Base-by-base conservation (phyloP, 2,329 filamentous ascomycete genomes). In the Paramyrothecium sp. region DNA sequence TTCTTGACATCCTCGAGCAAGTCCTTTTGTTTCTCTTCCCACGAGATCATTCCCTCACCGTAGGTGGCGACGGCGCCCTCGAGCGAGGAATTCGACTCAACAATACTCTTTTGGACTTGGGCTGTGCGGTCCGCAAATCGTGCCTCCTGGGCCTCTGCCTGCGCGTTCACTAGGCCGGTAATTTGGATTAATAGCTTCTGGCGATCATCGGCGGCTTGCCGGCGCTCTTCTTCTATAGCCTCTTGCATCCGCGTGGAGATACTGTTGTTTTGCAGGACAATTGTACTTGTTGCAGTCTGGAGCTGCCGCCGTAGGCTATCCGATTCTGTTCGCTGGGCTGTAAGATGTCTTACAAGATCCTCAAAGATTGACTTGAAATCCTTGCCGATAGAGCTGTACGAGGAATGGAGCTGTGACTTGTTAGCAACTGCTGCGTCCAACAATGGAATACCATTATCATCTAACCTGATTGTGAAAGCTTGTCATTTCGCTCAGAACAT, bases 301-400 rank as follows among this genome's bases (percentile, higher is more conserved):
- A 98, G 81, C 62, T 96, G 87, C 34, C 84, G 78, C 47, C 90
- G 85, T 22, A 99, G 79, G 30, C 79, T 78, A 61, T 93, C 85
- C 1, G 90, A 89, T 70, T 97, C 92, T 10, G 80, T 78, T 65
- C 89, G 90, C 69, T 98, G 94, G 11, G 86, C 80, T 41, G 86
- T 84, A 56, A 97, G 81, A 63, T 92, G 88, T 61, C 83, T 85
- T 53, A 91, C 80, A 53, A 97, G 80, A 13, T 90, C 88, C 62
- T 97, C 92, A 63, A 98, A 97, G 22, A 94, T 84, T 5, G 78
- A 77, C 70, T 94, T 96, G 77, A 97, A 92, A 63, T 98, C 92
- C 58, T 88, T 88, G 10, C 92, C 92, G 2, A 98, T 82, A 1
- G 85, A 83, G 63, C 88, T 89, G 71, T 97, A 97, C 0, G 94